Conservation (phyloP, 805 yeast genomes). For the Nakazawaea populi region DNA sequence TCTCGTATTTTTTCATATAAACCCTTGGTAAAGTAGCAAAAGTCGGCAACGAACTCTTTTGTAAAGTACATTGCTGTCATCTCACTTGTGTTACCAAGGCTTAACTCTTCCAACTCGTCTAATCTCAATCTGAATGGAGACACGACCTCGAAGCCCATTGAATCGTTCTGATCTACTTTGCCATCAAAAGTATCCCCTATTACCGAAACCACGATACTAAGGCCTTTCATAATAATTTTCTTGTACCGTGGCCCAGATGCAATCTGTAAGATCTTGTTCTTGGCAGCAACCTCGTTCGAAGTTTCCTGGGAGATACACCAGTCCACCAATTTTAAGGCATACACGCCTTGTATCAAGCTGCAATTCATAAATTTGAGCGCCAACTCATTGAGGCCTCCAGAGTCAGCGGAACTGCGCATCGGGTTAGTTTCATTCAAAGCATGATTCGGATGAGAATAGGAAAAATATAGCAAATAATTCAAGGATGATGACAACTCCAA, state of each 20-base stretch:
- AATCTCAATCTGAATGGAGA: not conserved
- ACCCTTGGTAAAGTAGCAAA: not conserved
- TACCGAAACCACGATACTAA: not conserved
- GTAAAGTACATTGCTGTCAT: not conserved
- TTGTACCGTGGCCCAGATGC: slow-evolving; percentile 1
- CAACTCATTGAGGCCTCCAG: not conserved
- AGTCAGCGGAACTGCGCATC: not conserved
- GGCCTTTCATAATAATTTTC: slow-evolving; percentile 1
- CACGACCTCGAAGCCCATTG: not conserved
- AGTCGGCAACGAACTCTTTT: not conserved
- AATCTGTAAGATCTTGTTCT: slow-evolving; percentile 3
- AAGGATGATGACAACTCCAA: slow-evolving; percentile 1
- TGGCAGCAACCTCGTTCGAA: not conserved
- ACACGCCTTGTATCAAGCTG: not conserved
- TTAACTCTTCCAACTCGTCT: slow-evolving; percentile 2
- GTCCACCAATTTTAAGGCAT: slow-evolving; percentile 4
- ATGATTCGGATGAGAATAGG: slow-evolving; percentile 3
- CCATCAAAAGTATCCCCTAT: not conserved
- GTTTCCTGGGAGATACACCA: not conserved
- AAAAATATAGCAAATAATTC: slow-evolving; percentile 4
- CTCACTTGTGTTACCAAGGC: not conserved
- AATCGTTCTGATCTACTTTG: not conserved
- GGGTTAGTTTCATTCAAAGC: not conserved
- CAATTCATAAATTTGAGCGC: not conserved
- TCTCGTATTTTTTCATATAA: not conserved